phyloP scores from a whole-genome alignment of 768 basidiomycete genomes.

The Botryobasidium botryosum region DNA sequence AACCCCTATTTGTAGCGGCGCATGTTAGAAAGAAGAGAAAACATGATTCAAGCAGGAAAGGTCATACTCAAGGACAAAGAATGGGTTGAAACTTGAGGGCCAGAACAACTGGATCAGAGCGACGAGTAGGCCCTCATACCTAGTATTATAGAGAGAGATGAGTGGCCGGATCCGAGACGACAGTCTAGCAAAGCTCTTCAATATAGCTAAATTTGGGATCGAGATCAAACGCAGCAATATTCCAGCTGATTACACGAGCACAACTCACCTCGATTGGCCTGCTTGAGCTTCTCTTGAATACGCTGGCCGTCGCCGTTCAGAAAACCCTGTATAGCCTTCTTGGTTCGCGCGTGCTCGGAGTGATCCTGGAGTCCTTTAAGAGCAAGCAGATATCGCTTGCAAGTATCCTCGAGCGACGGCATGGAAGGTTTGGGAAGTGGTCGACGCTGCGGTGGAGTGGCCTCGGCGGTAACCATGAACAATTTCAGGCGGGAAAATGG shows the following conservation, averaged over 20 bases:
- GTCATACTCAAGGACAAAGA: conserved; percentile 88
- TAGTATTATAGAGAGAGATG: conserved; percentile 15
- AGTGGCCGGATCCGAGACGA: neutral
- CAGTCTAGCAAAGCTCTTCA: conserved; percentile 85
- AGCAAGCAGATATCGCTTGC: conserved; percentile 60
- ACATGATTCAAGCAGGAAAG: no score
- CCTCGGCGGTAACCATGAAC: no score
- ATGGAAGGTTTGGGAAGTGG: conserved; percentile 92
- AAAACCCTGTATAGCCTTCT: conserved; percentile 62
- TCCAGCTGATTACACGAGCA: no score
- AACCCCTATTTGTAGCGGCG: conserved; percentile 38
- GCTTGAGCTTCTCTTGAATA: conserved; percentile 55
- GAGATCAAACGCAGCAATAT: neutral
- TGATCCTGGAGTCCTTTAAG: conserved; percentile 71
- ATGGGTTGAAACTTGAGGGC: conserved; percentile 92
- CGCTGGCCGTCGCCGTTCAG: conserved; percentile 60
- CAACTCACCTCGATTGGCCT: conserved; percentile 51
- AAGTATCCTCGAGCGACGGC: conserved; percentile 76
- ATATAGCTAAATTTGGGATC: conserved; percentile 48
- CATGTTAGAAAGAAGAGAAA: neutral
- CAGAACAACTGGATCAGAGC: conserved; percentile 84
- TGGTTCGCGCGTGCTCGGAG: conserved; percentile 61
- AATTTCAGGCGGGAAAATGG: no score
- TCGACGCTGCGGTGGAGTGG: no score
- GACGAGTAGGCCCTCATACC: conserved; percentile 82